Evolutionary conservation across 2,329 filamentous ascomycete species (phyloP), one percentile per base, ranked within the genome.

Genomic region (Calonectria pauciramosa): DNA sequence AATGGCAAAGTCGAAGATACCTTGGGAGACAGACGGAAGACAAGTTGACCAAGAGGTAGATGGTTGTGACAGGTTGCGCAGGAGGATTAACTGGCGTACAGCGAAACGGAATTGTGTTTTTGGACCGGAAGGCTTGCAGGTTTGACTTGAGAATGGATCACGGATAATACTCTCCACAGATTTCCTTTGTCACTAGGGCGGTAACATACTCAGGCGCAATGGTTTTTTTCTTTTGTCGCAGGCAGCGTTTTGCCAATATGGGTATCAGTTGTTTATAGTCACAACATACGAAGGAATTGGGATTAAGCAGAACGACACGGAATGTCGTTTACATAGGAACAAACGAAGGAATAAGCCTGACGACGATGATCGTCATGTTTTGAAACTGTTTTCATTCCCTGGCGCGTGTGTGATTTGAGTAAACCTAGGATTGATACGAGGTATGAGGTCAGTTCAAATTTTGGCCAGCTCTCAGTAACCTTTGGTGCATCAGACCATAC

Each of bases 231-330:
- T 49, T 51, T 51, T 49, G 56, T 63, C n/a, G 38, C 47, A 66
- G 30, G 63, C 51, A 75, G 73, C 73, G 65, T 51, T 72, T 65
- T 75, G 52, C 66, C 64, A 69, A 59, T 71, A 72, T 49, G 63
- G 49, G 72, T 75, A 70, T 11, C 54, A 32, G 34, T 44, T 52
- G 51, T 59, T 65, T 66, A 65, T 65, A 60, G 26, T 26, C 68
- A 47, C 49, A 64, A 67, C 38, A 59, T 32, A 56, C 30, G 52
- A 52, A 54, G 28, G 51, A 76, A 68, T 51, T 66, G 20, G 72
- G 75, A 73, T 47, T 70, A 38, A 77, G 63, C 65, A 71, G 72
- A 64, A 70, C 71, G 68, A 70, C 75, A 68, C 38, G 63, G 59
- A 30, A 70, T 70, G 78, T 70, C 47, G 59, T 65, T 66, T 66